These are phyloP conservation scores for Tuber umbilicatum DNA, from an alignment of 495 filamentous ascomycete species.

Conservation along the genomic window DNA sequence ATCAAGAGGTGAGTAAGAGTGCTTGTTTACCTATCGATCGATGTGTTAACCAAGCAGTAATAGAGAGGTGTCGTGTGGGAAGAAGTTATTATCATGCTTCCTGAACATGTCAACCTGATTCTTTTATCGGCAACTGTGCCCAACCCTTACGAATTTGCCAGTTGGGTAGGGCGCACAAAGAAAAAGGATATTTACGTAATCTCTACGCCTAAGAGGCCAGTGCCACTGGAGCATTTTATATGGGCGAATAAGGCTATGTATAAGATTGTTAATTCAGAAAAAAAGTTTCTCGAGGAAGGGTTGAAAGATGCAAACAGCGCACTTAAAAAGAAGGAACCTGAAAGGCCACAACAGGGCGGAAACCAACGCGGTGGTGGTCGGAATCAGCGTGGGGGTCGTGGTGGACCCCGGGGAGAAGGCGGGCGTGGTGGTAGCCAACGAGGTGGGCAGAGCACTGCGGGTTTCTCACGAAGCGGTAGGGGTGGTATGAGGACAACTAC, in stretches of 20 bases:
- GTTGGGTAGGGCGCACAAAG: conserved; percentile 96
- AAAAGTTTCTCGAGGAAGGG: conserved; percentile 67
- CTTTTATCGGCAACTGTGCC: conserved; percentile 93
- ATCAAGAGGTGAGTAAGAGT: conserved; percentile 55
- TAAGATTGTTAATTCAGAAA: conserved; percentile 90
- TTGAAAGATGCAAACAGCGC: conserved; percentile 91
- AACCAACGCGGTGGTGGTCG: conserved; percentile 51
- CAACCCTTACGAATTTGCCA: conserved; percentile 95
- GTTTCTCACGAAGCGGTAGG: conserved; percentile 57
- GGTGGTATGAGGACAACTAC: conserved; percentile 73
- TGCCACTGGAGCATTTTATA: conserved; percentile 90
- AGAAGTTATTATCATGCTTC: conserved; percentile 99
- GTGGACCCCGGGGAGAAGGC: conserved; percentile 46
- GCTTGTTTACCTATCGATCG: neutral
- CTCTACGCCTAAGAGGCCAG: conserved; percentile 88
- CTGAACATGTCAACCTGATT: conserved; percentile 91
- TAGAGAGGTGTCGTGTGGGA: conserved; percentile 92
- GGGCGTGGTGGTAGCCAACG: conserved; percentile 46
- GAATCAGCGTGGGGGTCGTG: conserved; percentile 47
- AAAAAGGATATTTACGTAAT: conserved; percentile 99
- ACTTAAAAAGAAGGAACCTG: conserved; percentile 70
- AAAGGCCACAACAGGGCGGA: conserved; percentile 47
- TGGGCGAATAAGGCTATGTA: conserved; percentile 88
- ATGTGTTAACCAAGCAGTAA: neutral
- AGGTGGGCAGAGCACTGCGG: conserved; percentile 41